Base-by-base conservation (phyloP, 1,284 basidiomycete species). In the Ustilago lituana region DNA sequence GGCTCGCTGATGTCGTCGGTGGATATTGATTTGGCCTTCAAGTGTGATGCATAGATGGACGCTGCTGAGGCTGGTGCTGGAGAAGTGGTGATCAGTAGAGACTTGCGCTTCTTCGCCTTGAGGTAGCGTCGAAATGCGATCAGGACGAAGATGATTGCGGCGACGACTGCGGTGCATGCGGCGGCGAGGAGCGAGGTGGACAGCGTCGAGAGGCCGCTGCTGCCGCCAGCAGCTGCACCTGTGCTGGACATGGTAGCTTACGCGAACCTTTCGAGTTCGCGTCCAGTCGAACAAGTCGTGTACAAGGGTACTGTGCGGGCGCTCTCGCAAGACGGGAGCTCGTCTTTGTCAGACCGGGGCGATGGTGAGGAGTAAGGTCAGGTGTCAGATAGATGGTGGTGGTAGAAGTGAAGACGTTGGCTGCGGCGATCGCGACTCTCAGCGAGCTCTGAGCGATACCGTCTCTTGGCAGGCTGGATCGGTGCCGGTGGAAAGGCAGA, bases 171-270 rank as follows among this genome's bases (percentile, higher is more conserved):
- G 8, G 60, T 69, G 27, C 59, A 63, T 29, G 66, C 54, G 24
- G 66, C 66, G 5, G 60, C 66, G 23, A 69, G 66, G 17, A 69
- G 60, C 24, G 66, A 52, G 15, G 66, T 63, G 15, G 66, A 63
- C 9, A 69, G 54, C 32, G 66, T 69, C 36, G 60, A 59, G 20
- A 69, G 31, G 22, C 60, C 49, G 32, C 49, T 17, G 38, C 43
- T 37, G 24, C 55, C 41, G 38, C 44, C 48, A 41, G 45, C 51
- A 23, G 64, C 48, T 35, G 51, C 54, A n/a, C 40, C 46, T 50
- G 46, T 40, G 51, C 54, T 59, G 33, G 66, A 69, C 66, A 69
- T 69, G 51, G 24, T 53, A 45, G 17, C 40, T 20, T 26, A 38
- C 23, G 26, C 31, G 32, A 40, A n/a, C 24, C 22, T 24, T 7